These are phyloP conservation scores for Agrocybe praecox DNA, from an alignment of 768 basidiomycete genomes.

Conservation along the genomic window DNA sequence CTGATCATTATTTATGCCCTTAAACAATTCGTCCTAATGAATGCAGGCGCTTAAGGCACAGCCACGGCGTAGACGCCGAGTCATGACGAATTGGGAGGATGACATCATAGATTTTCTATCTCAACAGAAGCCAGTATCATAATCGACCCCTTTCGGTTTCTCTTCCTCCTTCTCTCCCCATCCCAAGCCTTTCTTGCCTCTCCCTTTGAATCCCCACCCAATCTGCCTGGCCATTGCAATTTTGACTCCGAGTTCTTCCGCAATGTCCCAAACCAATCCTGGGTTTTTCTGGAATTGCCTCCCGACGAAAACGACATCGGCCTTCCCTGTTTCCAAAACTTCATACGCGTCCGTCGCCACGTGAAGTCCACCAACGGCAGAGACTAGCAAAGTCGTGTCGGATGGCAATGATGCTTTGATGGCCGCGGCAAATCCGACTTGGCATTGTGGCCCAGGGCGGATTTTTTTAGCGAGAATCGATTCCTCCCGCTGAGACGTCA, in stretches of 20 bases:
- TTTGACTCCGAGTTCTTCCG: too few relatives aligned
- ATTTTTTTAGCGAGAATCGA: constrained; percentile 44
- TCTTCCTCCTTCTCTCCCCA: background rate
- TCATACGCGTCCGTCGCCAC: constrained; percentile 64
- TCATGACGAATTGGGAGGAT: too few relatives aligned
- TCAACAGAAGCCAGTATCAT: background rate
- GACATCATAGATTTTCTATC: too few relatives aligned
- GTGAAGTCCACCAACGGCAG: constrained; percentile 34
- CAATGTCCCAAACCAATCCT: too few relatives aligned
- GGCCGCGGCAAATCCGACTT: constrained; percentile 56
- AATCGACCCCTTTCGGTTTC: background rate
- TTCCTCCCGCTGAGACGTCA: constrained; percentile 73
- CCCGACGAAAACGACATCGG: constrained; percentile 60
- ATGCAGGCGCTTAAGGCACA: too few relatives aligned
- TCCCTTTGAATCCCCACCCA: too few relatives aligned
- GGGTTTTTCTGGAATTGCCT: constrained; percentile 66
- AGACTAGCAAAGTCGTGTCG: constrained; percentile 39
- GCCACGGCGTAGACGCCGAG: too few relatives aligned
- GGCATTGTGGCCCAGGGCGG: constrained; percentile 41
- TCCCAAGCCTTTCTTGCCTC: background rate
- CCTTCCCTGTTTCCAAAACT: constrained; percentile 56
- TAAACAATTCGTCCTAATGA: too few relatives aligned
- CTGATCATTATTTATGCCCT: too few relatives aligned
- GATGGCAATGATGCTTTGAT: constrained; percentile 42
- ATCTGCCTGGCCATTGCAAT: too few relatives aligned